phyloP scores from a whole-genome alignment of 306 rosid species.

The Ormosia emarginata region DNA sequence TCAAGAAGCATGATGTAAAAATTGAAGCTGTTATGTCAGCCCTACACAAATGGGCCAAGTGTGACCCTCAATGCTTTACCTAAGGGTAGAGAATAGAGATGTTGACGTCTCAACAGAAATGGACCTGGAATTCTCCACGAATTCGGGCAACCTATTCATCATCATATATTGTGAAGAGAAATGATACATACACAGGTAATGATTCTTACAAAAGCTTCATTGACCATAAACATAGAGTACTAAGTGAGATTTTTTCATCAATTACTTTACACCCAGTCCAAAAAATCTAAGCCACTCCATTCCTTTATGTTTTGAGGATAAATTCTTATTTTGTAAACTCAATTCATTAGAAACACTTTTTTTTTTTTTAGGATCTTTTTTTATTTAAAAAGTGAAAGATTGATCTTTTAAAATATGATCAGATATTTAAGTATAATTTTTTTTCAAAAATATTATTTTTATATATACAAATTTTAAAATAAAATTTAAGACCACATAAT shows the following conservation, averaged over 20 bases:
- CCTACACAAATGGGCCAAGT: background rate
- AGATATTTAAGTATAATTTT: too few species aligned
- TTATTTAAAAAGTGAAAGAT: too few species aligned
- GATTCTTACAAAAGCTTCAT: background rate
- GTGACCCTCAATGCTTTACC: background rate
- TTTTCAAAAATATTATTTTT: too few species aligned
- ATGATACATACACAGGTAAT: too few species aligned
- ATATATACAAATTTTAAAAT: too few species aligned
- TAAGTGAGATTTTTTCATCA: background rate
- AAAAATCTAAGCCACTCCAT: background rate
- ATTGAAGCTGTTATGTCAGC: background rate
- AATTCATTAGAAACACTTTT: too few species aligned
- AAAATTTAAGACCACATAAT: too few species aligned
- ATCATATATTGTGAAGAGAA: too few species aligned
- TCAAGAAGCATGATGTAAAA: background rate
- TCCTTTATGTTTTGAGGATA: too few species aligned
- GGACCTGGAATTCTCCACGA: background rate
- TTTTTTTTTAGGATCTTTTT: too few species aligned
- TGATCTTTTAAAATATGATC: too few species aligned
- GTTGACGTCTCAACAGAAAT: background rate
- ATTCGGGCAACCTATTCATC: background rate
- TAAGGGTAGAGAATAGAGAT: background rate
- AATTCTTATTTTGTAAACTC: too few species aligned
- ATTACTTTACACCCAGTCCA: background rate
- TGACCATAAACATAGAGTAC: background rate